Base-by-base conservation (phyloP, 2,329 filamentous ascomycete genomes). In the Penicillium olsonii region DNA sequence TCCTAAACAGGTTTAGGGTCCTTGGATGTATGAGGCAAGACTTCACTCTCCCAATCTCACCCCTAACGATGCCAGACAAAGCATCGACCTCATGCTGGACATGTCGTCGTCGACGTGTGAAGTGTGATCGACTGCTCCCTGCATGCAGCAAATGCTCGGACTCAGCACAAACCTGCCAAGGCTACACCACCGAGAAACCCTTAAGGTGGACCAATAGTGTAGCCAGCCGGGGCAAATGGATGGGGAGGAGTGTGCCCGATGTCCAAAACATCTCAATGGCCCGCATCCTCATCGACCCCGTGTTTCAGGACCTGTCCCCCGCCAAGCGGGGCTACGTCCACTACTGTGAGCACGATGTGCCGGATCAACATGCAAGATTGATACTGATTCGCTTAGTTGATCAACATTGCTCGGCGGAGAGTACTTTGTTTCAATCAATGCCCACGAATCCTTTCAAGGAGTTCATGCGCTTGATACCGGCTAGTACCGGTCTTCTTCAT, bases 141-240 rank as follows among this genome's bases (percentile, higher is more conserved):
- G 19, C 14, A 17, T 55, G 53, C 38, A 29, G 27, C 2, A 53
- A 50, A 37, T 55, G 53, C 20, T 42, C 9, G 2, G 24, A 34
- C 29, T 19, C 46, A 7, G 42, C 31, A 7, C 27, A 50, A 11
- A n/a, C 17, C n/a, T 55, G 53, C 20, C 43, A 48, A 40, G 53
- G 53, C 26, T 55, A 55, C 20, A 44, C 34, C 20, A 44, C 34
- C 15, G 41, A 38, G 17, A 50, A 37, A 27, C 53, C 53, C n/a
- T 33, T 55, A 11, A 29, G 50, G 35, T 55, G 53, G 53, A 42
- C 43, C 7, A 53, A 55, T 50, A 48, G 53, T 15, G 44, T 55
- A 10, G 53, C 53, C 10, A 55, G 50, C 27, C 42, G 53, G 33
- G 53, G 50, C 12, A 55, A 50, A 17, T 19, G 47, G 29, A 53